Evolutionary conservation across 192 early-diverging fungal species (phyloP), one percentile per base, ranked within the genome.

Genomic region (Gorgonomyces haynaldii): DNA sequence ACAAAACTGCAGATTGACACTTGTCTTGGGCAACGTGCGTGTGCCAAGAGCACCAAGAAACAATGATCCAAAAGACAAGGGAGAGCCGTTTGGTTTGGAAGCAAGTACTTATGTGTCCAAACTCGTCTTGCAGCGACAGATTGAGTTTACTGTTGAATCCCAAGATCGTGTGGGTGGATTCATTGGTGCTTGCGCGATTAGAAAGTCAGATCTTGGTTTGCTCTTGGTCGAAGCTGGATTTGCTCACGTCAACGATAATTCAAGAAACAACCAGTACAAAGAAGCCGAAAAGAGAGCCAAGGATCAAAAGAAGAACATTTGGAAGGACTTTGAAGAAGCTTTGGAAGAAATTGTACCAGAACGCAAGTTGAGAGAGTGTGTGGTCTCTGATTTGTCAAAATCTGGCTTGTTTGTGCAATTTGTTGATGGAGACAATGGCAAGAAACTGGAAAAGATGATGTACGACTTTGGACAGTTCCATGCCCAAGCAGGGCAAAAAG

Each of bases 141-240:
- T 90, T 7, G 88, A 98, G 54, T 68, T 92, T 35, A 81, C 83
- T 43, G 66, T 96, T 23, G 95, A 96, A 54, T 73, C 76, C 10
- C 60, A 82, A 13, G 95, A 98, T 60, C 91, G 92, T 68, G 78
- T 78, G 26, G 92, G 95, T 25, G 84, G 81, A 1, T 98, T 96
- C 46, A 85, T 96, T 49, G 92, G 92, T 10, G 42, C 42, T 28
- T n/a, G n/a, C n/a, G n/a, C n/a, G n/a, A n/a, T n/a, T n/a, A n/a
- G n/a, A n/a, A n/a, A n/a, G n/a, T 34, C 32, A 8, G 8, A 8
- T 55, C 57, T 91, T 29, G 82, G 87, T 1, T 68, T 79, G n/a
- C 44, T 62, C 12, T 67, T 98, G 29, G 61, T 96, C 41, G 69
- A 80, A 35, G 69, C 72, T 28, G 95, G 95, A 22, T 69, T 89